Base-by-base conservation (phyloP, 2,329 filamentous ascomycete genomes). In the Hypoxylon sp. region DNA sequence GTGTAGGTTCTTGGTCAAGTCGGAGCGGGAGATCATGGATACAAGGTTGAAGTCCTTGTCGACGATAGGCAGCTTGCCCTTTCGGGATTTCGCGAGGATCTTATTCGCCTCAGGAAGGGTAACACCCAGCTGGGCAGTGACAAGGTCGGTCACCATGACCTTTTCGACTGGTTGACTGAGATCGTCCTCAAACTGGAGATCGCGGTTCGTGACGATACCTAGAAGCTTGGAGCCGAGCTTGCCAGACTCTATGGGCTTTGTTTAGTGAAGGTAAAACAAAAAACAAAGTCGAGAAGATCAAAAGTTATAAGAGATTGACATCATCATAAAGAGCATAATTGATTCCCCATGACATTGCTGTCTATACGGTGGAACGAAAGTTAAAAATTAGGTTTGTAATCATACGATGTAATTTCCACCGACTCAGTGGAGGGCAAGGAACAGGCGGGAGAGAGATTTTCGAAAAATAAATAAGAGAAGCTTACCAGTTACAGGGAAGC, bases 361-460 rank as follows among this genome's bases (percentile, higher is more conserved):
- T 92, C 91, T 88, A 90, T 96, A 87, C 93, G 93, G 96, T 95
- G 95, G 96, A 99, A 99, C 96, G 96, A 99, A 99, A 99, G 96
- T 98, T 98, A 97, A 91, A 88, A 83, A 84, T 87, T 85, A 84
- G 82, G 84, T 88, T 85, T 87, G 86, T 93, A 96, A 97, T 97
- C 92, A 94, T 81, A 78, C 74, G 82, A 82, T 78, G 76, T 73
- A 6, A 27, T 48, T 30, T 46, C 21, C 6, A 25, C 29, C 30
- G 39, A 19, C 29, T 53, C 11, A n/a, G 21, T 21, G 21, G 41
- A 46, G 25, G 21, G 11, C 30, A 23, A 43, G 63, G 30, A 47
- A 63, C 60, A 68, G 43, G 37, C 16, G 25, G 30, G 25, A 45
- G 41, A 50, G 51, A 46, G 27, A 54, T 45, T 37, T 53, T 25